Base-by-base conservation (phyloP, 2,329 filamentous ascomycete genomes). In the Tolypocladium endophyticum region DNA sequence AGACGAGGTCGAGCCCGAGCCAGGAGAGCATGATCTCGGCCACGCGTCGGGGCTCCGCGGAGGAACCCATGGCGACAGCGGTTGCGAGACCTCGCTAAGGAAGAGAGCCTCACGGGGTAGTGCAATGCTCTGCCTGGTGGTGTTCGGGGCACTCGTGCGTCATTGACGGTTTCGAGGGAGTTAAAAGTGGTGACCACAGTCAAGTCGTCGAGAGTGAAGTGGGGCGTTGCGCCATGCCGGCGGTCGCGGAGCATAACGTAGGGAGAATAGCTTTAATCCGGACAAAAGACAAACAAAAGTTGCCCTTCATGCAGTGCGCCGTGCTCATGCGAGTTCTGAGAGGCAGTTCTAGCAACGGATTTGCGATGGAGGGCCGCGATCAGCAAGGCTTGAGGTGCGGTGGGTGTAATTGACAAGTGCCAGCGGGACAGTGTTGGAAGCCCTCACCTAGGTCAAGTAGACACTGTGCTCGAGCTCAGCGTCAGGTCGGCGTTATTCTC, bases 21-120 rank as follows among this genome's bases (percentile, higher is more conserved):
- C 73, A 73, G 0, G 73, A 71, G 28, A 79, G 67, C 64, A 80
- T 71, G 14, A 73, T 66, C 43, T 70, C 64, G 14, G 76, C 77
- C n/a, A 74, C 74, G 2, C 65, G 68, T 57, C 67, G 66, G 16
- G 73, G 68, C 43, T 66, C 35, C 25, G 12, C 16, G 20, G 38
- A 53, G 20, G 58, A 23, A 9, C 52, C 41, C 58, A 58, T 55
- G 59, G 47, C 16, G 11, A 33, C n/a, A 20, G 50, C 50, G 50
- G 4, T 8, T 6, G 50, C 7, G 50, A 35, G 30, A 20, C 47
- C 28, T 52, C 47, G 18, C 4, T 4, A 3, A 3, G 9, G 8
- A n/a, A 5, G 50, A 20, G 20, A 33, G 18, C 8, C 30, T 35
- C 30, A 6, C 30, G 20, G 28, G 12, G 18, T 11, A 35, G 7